These are phyloP conservation scores for Haplosporangium gracile DNA, from an alignment of 192 early-diverging fungal genomes.

Conservation along the genomic window DNA sequence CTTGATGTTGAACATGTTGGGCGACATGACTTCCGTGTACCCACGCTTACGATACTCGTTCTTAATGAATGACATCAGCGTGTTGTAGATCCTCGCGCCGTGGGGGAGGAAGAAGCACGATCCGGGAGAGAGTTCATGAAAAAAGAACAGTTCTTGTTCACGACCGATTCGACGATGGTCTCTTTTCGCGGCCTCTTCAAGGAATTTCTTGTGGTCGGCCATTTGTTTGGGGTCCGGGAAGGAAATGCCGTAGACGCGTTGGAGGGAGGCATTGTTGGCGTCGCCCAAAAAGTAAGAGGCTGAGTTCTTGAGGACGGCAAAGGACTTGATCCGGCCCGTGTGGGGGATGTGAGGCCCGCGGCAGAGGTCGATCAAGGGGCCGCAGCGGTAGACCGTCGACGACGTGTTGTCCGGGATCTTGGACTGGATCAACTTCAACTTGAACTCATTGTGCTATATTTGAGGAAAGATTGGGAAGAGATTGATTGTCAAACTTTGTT, in stretches of 20 bases:
- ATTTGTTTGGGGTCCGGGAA: constrained; percentile 98
- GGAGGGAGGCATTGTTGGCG: constrained; percentile 96
- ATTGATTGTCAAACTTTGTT: not conserved
- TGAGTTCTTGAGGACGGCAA: constrained; percentile 95
- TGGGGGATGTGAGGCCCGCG: constrained; percentile 94
- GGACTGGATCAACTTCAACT: constrained; percentile 90
- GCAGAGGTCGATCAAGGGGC: constrained; percentile 97
- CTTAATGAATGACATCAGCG: constrained; percentile 90
- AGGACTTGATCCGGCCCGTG: constrained; percentile 93
- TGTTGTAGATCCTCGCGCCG: constrained; percentile 96
- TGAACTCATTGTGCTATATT: constrained; percentile 91
- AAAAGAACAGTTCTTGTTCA: constrained; percentile 99
- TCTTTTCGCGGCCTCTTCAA: constrained; percentile 94
- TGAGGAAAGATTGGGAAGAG: not conserved
- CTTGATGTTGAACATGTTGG: constrained; percentile 98
- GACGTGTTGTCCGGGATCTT: constrained; percentile 92
- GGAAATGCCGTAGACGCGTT: constrained; percentile 98
- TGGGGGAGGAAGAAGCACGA: constrained; percentile 95
- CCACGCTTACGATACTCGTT: constrained; percentile 90
- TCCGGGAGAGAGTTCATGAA: constrained; percentile 94
- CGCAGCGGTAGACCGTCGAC: constrained; percentile 98
- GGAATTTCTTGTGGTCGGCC: constrained; percentile 92
- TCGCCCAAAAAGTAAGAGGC: constrained; percentile 98
- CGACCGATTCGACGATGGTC: constrained; percentile 96
- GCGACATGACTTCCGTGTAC: constrained; percentile 95